A percentile compares a stretch with the other conserved stretches of the same genome.
Evolutionary conservation across 208 protist genomes (phyloP).

Genomic region (Trypanosoma mega): DNA sequence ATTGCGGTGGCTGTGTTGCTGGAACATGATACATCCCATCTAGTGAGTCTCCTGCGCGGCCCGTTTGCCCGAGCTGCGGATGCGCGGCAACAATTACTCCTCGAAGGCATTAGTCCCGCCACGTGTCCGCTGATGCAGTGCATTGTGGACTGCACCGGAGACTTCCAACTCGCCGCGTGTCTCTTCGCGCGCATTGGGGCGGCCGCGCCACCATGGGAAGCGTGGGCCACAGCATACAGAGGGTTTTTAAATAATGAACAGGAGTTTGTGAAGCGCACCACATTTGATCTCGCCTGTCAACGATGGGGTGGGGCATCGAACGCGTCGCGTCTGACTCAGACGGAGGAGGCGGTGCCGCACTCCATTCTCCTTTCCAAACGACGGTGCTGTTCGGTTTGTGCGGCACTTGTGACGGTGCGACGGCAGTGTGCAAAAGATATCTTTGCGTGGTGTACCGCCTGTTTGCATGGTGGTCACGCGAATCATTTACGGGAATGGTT

Average conservation of each 20-base stretch:
- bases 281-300: constrained; percentile 75
- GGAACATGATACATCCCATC: constrained; percentile 34
- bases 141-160: constrained; percentile 78
- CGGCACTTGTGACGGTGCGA: constrained; percentile 19
- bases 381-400: constrained; percentile 58
- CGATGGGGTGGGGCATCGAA: constrained; percentile 26
- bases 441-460: constrained; percentile 79
- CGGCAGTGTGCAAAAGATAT: constrained; percentile 17
- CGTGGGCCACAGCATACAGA: constrained; percentile 76
- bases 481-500: constrained; percentile 85
- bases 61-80: constrained; percentile 44
- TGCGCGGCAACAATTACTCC: constrained; percentile 55
- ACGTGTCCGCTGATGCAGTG: constrained; percentile 64
- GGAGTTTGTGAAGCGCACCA: constrained; percentile 71
- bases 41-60: constrained; percentile 36
- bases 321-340: neutral
- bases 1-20: constrained; percentile 66
- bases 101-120: constrained; percentile 50
- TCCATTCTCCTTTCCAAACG: neutral
- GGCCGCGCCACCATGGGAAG: constrained; percentile 40
- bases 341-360: neutral
- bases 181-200: constrained; percentile 73
- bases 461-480: constrained; percentile 80
- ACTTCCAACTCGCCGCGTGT: constrained; percentile 85
- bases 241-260: constrained; percentile 72